Evolutionary conservation across 768 basidiomycete genomes (phyloP).

Genomic region (Tricholoma hemisulphureum): DNA sequence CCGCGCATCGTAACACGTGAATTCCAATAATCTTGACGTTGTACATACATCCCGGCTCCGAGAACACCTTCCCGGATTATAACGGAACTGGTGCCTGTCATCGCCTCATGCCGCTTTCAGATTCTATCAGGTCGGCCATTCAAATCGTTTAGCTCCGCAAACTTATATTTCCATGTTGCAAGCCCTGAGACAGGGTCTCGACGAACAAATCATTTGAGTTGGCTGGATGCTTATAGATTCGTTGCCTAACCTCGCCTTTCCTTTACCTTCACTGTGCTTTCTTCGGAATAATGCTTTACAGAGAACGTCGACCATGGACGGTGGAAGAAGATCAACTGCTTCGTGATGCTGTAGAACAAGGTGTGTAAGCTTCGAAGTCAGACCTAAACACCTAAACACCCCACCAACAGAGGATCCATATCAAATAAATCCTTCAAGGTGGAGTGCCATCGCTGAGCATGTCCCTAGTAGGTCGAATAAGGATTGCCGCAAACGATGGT

Average conservation of each 20-base stretch:
- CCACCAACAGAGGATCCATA: constrained; percentile 50
- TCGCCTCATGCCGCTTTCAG: too few species aligned
- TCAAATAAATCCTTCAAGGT: constrained; percentile 56
- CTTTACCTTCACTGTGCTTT: constrained; percentile 16
- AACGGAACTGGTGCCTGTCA: too few species aligned
- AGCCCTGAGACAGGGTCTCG: background rate
- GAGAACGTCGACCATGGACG: constrained; percentile 53
- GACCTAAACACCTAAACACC: constrained; percentile 13
- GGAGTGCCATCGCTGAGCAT: constrained; percentile 62
- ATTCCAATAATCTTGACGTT: too few species aligned
- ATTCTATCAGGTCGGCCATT: too few species aligned
- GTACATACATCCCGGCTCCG: too few species aligned
- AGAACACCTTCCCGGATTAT: too few species aligned
- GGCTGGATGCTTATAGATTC: constrained; percentile 13
- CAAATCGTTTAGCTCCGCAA: too few species aligned
- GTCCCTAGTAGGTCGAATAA: constrained; percentile 62
- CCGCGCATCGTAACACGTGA: too few species aligned
- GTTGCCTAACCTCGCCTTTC: constrained; percentile 9
- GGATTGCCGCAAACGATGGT: constrained; percentile 63
- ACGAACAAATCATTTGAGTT: constrained; percentile 18
- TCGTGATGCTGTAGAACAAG: constrained; percentile 48
- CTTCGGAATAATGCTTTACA: constrained; percentile 33
- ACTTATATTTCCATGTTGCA: too few species aligned
- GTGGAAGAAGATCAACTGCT: constrained; percentile 52
- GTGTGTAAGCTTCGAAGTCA: constrained; percentile 23